These are phyloP conservation scores for Colletotrichum australisinense DNA, from an alignment of 2,329 filamentous ascomycete species.

Conservation along the genomic window DNA sequence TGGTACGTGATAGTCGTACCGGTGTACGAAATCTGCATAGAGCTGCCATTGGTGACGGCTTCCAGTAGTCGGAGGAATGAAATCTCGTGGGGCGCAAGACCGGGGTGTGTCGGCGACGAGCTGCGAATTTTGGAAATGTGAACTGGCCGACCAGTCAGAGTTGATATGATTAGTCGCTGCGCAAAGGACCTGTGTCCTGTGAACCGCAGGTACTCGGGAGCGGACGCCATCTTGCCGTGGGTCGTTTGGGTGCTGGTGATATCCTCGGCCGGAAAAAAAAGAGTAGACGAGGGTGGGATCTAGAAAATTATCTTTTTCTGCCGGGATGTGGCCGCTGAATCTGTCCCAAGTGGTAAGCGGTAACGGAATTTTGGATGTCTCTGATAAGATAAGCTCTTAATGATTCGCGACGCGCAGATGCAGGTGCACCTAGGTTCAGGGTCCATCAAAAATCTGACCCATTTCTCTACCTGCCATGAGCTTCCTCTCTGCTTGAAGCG, in stretches of 20 bases:
- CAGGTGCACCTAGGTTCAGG: slow-evolving; percentile 7
- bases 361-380: slow-evolving; percentile 27
- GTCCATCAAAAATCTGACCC: slow-evolving; percentile 35
- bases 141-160: slow-evolving; percentile 87
- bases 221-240: slow-evolving; percentile 51
- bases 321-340: slow-evolving; percentile 37
- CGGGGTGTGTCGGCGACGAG: slow-evolving; percentile 85
- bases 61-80: slow-evolving; percentile 96
- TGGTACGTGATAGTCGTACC: slow-evolving; percentile 94
- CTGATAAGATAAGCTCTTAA: slow-evolving; percentile 35
- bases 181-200: slow-evolving; percentile 86
- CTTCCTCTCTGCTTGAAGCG: slow-evolving; percentile 9
- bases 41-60: slow-evolving; percentile 92
- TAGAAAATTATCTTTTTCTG: slow-evolving; percentile 52
- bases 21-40: slow-evolving; percentile 95
- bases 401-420: slow-evolving; percentile 7
- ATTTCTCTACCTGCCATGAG: not conserved
- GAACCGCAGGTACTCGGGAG: slow-evolving; percentile 75
- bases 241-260: slow-evolving; percentile 17
- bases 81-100: slow-evolving; percentile 91
- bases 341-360: slow-evolving; percentile 44
- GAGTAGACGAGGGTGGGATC: slow-evolving; percentile 15
- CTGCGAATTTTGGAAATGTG: slow-evolving; percentile 96
- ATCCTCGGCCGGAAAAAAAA: not conserved
- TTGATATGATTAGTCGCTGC: slow-evolving; percentile 88